Evolutionary conservation across 1,284 basidiomycete genomes (phyloP).

Genomic region (Boletellus dicymbophilus): DNA sequence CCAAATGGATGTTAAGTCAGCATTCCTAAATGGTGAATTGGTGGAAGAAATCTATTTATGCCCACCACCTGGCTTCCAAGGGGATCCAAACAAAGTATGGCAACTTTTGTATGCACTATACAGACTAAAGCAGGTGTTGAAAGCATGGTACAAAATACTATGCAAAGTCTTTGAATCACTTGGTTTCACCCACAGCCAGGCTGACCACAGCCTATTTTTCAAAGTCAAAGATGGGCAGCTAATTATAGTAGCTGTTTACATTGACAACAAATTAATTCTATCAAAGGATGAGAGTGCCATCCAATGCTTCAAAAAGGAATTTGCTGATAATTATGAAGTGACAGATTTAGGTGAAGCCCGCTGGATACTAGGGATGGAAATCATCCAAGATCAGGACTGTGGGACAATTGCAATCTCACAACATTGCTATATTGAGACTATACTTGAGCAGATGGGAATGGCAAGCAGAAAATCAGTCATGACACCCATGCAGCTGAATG

Average conservation of each 20-base stretch:
- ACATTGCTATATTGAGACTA: not conserved
- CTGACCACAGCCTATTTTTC: not conserved
- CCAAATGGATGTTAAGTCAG: conserved; percentile 19
- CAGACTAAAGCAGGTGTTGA: conserved; percentile 26
- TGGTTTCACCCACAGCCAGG: not conserved
- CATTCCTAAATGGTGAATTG: not conserved
- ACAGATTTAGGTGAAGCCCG: not conserved
- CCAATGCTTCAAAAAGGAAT: no score
- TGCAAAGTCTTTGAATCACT: not conserved
- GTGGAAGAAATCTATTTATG: no score
- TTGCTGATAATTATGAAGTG: not conserved
- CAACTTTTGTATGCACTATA: conserved; percentile 10
- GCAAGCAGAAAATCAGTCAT: not conserved
- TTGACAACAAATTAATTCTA: not conserved
- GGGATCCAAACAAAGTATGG: no score
- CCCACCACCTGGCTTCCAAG: not conserved
- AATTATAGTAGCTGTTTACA: not conserved
- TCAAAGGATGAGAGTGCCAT: not conserved
- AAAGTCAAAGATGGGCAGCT: not conserved
- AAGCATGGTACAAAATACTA: conserved; percentile 11
- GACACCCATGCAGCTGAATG: not conserved
- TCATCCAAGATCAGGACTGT: not conserved
- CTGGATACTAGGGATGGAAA: not conserved
- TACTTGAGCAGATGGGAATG: not conserved
- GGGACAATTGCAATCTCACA: not conserved